Evolutionary conservation across 192 early-diverging fungal species (phyloP).

Genomic region (Jimgerdemannia flammicorona): DNA sequence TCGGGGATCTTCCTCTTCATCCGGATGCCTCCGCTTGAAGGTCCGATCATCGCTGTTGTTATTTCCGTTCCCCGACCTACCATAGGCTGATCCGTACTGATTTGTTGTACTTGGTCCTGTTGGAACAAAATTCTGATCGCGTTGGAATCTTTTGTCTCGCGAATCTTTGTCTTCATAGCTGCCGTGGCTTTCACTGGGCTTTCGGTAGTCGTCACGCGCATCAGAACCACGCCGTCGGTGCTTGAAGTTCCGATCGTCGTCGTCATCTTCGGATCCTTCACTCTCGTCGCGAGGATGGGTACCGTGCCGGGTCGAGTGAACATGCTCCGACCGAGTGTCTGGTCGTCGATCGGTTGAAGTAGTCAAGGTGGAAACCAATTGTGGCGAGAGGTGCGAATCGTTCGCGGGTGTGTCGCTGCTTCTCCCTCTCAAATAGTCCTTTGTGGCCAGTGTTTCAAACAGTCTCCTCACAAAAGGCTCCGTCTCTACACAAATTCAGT

Average conservation of each 20-base stretch:
- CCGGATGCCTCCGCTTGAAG: conserved; percentile 16
- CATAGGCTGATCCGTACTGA: conserved; percentile 12
- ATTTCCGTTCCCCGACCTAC: conserved; percentile 19
- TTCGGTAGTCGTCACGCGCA: conserved; percentile 23
- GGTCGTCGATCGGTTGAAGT: not conserved
- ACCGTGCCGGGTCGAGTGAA: not conserved
- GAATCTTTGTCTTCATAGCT: conserved; percentile 18
- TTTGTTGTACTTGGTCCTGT: conserved; percentile 24
- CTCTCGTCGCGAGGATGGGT: conserved; percentile 7
- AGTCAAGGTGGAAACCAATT: not conserved
- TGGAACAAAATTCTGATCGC: conserved; percentile 16
- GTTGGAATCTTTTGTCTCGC: conserved; percentile 16
- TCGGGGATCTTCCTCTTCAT: conserved; percentile 18
- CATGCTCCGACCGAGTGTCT: not conserved
- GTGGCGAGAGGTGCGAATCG: not conserved
- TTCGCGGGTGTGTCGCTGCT: not conserved
- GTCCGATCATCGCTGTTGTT: conserved; percentile 2
- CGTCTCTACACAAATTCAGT: conserved; percentile 50
- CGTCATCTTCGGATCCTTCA: conserved; percentile 58
- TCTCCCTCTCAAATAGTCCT: conserved; percentile 34
- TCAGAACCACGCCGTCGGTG: conserved; percentile 52
- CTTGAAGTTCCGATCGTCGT: conserved; percentile 68
- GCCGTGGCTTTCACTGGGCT: conserved; percentile 16
- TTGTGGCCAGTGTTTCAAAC: conserved; percentile 45
- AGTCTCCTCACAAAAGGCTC: conserved; percentile 56